Conservation (phyloP, 805 yeast species). For the Hanseniaspora jakobsenii region DNA sequence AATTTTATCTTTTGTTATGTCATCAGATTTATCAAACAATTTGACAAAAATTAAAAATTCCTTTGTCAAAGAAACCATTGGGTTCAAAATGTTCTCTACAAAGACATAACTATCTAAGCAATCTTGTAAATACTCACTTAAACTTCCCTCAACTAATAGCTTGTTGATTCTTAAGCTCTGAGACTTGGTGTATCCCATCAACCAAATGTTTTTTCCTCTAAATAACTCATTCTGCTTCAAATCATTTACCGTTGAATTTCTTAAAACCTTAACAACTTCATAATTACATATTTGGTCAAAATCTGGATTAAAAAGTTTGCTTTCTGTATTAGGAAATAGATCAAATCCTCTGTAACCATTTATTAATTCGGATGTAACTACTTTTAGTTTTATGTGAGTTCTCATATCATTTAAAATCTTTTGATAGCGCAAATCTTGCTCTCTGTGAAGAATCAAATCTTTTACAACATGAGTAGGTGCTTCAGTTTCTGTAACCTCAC, state of each 20-base stretch:
- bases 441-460: slow-evolving; percentile 51
- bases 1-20: slow-evolving; percentile 43
- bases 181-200: slow-evolving; percentile 55
- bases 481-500: slow-evolving; percentile 81
- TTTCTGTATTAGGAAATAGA: slow-evolving; percentile 49
- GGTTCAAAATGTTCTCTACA: slow-evolving; percentile 3
- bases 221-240: slow-evolving; percentile 23
- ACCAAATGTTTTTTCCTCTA: slow-evolving; percentile 43
- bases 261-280: slow-evolving; percentile 47
- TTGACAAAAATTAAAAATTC: not conserved
- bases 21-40: too few relatives aligned
- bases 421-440: slow-evolving; percentile 40
- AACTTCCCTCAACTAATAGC: slow-evolving; percentile 25
- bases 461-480: slow-evolving; percentile 59
- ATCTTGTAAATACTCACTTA: slow-evolving; percentile 15
- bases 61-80: not conserved
- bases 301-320: slow-evolving; percentile 38
- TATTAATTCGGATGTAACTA: slow-evolving; percentile 46
- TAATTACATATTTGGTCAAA: slow-evolving; percentile 31
- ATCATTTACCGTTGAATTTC: slow-evolving; percentile 38
- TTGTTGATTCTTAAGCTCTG: slow-evolving; percentile 54
- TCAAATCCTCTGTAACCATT: slow-evolving; percentile 61
- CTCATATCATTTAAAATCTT: slow-evolving; percentile 64
- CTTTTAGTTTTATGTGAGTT: slow-evolving; percentile 43
- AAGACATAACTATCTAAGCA: slow-evolving; percentile 18